Evolutionary conservation across 2,329 filamentous ascomycete species (phyloP), one percentile per base, ranked within the genome.

Genomic region (Colletotrichum tamarilloi): DNA sequence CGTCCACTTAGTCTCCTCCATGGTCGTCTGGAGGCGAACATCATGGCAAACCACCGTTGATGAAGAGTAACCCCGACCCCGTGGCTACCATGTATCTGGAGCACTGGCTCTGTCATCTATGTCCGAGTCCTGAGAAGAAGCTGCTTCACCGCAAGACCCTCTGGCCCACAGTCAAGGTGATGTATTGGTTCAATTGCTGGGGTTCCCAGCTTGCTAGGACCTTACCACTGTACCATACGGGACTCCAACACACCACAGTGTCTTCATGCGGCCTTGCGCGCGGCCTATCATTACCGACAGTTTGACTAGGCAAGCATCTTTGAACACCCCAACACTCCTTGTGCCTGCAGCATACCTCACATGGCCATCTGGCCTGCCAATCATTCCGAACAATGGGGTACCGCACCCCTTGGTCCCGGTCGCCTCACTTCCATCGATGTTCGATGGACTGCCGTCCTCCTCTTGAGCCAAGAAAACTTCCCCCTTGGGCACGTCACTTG

Each of bases 251-350:
- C 62, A 67, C 56, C 62, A 38, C 38, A 58, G 56, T 52, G 49
- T 22, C 19, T 38, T 58, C 30, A 74, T 74, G 72, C 68, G 72
- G 72, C 72, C 72, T 46, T 6, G 42, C 1, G 72, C 59, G 72
- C 72, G 72, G 58, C 72, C 72, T 67, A n/a, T 57, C 38, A 49
- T 62, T 63, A 63, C 68, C 72, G 72, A 68, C 62, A 72, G 67
- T 74, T 62, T 35, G 35, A 30, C 49, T 30, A 65, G 53, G 70
- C 70, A 74, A 72, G 67, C 72, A 72, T 73, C 66, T 65, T 70
- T 60, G 38, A 59, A 65, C 62, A 42, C 62, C 67, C 59, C 55
- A 64, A 60, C 66, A 26, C 49, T 16, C 35, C 53, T 28, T 49
- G 32, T 60, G 70, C 35, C 60, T 16, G 67, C 58, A 46, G 62